Percentiles rank a stretch among this genome's conserved stretches.
These are phyloP conservation scores for Yarrowia porcina DNA, from an alignment of 805 yeast species.

Conservation along the genomic window DNA sequence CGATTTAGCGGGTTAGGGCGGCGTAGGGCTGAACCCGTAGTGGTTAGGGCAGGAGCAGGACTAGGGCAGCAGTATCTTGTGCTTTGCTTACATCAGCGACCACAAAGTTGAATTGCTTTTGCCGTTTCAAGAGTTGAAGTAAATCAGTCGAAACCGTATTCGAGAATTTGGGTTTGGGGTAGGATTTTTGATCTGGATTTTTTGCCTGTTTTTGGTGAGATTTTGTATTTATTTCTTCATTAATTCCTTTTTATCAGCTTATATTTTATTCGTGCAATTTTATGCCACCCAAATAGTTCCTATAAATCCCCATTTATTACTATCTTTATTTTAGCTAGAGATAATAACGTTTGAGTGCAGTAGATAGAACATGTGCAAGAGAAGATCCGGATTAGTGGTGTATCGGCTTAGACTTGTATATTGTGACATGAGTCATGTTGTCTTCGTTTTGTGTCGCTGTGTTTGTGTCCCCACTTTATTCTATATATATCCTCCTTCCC, in stretches of 20 bases:
- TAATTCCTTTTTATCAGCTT: too few relatives aligned
- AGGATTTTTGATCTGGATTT: too few relatives aligned
- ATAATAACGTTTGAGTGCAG: background rate
- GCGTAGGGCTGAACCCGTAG: too few relatives aligned
- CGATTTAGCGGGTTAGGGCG: background rate
- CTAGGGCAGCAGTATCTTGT: background rate
- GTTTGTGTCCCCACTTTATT: background rate
- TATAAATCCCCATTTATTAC: background rate
- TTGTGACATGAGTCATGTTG: background rate
- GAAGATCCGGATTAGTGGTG: too few relatives aligned
- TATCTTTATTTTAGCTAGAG: background rate
- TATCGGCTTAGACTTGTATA: too few relatives aligned
- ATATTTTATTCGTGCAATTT: too few relatives aligned
- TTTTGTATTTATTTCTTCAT: too few relatives aligned
- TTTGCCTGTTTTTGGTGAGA: too few relatives aligned
- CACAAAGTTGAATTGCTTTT: too few relatives aligned
- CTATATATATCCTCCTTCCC: background rate
- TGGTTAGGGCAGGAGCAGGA: background rate
- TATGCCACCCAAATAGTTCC: background rate
- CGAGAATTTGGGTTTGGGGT: background rate
- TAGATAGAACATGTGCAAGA: too few relatives aligned
- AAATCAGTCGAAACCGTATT: slow-evolving; percentile 15
- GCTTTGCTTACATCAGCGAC: background rate
- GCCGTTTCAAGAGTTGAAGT: too few relatives aligned
- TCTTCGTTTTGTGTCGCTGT: background rate